phyloP scores from a whole-genome alignment of 352 stramenopile species.

The Globisporangium yorkense region DNA sequence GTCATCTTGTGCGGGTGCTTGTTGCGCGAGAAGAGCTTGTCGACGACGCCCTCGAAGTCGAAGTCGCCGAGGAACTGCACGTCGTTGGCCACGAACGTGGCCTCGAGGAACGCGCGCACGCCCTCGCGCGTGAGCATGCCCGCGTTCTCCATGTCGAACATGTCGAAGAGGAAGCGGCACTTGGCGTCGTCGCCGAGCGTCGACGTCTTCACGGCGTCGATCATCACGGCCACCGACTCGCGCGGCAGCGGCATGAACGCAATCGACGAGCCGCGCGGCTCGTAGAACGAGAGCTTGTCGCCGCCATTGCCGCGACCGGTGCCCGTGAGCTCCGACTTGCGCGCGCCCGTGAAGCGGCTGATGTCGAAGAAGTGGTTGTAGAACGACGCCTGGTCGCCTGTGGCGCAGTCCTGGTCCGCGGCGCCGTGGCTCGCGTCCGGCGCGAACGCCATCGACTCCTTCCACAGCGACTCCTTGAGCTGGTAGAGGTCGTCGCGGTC shows the following conservation, averaged over 20 bases:
- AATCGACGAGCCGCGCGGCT: slow-evolving; percentile 13
- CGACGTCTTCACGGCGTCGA: slow-evolving; percentile 53
- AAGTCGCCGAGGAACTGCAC: slow-evolving; percentile 48
- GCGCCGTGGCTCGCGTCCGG: slow-evolving; percentile 1
- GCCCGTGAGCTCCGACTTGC: slow-evolving; percentile 2
- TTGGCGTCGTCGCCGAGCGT: slow-evolving; percentile 43
- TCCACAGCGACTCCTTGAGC: slow-evolving; percentile 34
- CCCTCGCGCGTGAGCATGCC: slow-evolving; percentile 42
- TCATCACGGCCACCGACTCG: slow-evolving; percentile 46
- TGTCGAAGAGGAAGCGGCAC: slow-evolving; percentile 58
- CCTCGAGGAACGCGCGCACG: slow-evolving; percentile 52
- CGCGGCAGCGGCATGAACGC: slow-evolving; percentile 35
- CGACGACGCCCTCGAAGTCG: slow-evolving; percentile 37
- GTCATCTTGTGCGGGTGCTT: slow-evolving; percentile 37
- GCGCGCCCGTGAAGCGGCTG: slow-evolving; percentile 13
- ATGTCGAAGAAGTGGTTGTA: slow-evolving; percentile 36
- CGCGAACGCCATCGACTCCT: slow-evolving; percentile 19
- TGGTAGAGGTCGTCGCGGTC: slow-evolving; percentile 29
- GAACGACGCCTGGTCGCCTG: slow-evolving; percentile 21
- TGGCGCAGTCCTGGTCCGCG: slow-evolving; percentile 14
- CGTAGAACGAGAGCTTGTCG: slow-evolving; percentile 8
- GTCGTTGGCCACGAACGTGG: slow-evolving; percentile 44
- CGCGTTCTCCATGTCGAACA: slow-evolving; percentile 45
- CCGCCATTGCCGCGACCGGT: neutral
- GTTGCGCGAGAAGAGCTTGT: slow-evolving; percentile 44